Evolutionary conservation across 2,329 filamentous ascomycete species (phyloP).

Genomic region (Tetracladium maxilliforme): DNA sequence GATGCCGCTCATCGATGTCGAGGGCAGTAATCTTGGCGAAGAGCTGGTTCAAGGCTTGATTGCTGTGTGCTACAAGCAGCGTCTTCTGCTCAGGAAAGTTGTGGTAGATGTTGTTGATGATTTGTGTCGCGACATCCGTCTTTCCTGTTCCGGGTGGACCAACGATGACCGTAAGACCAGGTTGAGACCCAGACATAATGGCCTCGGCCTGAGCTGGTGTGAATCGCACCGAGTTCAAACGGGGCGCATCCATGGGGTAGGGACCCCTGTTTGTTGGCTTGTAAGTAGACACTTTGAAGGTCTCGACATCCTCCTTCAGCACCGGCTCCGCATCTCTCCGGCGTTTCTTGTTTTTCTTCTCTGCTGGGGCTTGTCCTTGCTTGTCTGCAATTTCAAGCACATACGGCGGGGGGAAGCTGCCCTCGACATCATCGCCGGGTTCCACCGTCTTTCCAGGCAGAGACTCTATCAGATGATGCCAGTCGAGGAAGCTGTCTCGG

Average conservation of each 20-base stretch:
- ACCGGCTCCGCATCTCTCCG: constrained; percentile 61
- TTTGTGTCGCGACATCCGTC: constrained; percentile 96
- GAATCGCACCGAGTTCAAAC: constrained; percentile 72
- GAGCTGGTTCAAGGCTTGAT: constrained; percentile 91
- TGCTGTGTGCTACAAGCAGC: constrained; percentile 87
- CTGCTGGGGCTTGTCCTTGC: constrained; percentile 29
- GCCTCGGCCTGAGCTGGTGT: constrained; percentile 86
- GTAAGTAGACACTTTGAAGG: constrained; percentile 77
- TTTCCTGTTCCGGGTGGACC: constrained; percentile 95
- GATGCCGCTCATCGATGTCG: constrained; percentile 88
- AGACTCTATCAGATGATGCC: constrained; percentile 85
- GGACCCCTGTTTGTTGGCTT: constrained; percentile 78
- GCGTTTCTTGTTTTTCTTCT: constrained; percentile 70
- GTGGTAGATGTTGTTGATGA: constrained; percentile 98
- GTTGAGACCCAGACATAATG: constrained; percentile 85
- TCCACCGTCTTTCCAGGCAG: constrained; percentile 80
- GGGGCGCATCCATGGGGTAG: constrained; percentile 73
- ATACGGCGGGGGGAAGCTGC: constrained; percentile 77
- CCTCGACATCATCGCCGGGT: constrained; percentile 53
- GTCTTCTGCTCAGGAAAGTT: constrained; percentile 92
- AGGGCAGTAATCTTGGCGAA: constrained; percentile 96
- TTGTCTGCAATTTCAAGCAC: constrained; percentile 56
- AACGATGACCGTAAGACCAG: constrained; percentile 84
- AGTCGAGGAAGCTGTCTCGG: constrained; percentile 87
- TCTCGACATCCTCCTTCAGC: constrained; percentile 46